Evolutionary conservation across 2,329 filamentous ascomycete species (phyloP), one percentile per base, ranked within the genome.

Genomic region (Graphium sp.): DNA sequence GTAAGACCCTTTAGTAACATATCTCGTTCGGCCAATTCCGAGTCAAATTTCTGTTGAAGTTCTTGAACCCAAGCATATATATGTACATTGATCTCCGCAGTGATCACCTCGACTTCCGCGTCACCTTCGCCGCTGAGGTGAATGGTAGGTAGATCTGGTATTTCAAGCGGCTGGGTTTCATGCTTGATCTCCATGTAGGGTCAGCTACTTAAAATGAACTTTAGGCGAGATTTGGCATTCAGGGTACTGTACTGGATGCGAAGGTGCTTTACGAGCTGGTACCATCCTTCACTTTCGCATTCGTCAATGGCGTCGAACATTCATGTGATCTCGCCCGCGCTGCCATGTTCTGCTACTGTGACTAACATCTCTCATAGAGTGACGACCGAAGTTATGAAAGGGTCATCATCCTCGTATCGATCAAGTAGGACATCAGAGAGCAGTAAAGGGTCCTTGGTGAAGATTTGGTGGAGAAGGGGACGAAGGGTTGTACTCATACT

Each of bases 241-340:
- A 10, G 9, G 5, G 24, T 9, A 3, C 10, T 25, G 26, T 49
- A 52, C 10, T 47, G 31, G 6, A 39, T 26, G 4, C 31, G 28
- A 11, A 56, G 24, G 3, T 35, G 38, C 3, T 41, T 6, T 3
- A 37, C 34, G 6, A 56, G n/a, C n/a, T n/a, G n/a, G n/a, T n/a
- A n/a, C n/a, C n/a, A n/a, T 16, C 18, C 6, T 35, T 28, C 11
- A 39, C 42, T 11, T 2, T 41, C 26, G 31, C 55, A 58, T 36
- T 58, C 53, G 27, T 59, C 54, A 3, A 58, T 29, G 5, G 51
- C 53, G 38, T 60, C 55, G 2, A 58, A 26, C 16, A 58, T 31
- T 29, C 47, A 54, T 13, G 55, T 28, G 8, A 52, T 36, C 21
- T 49, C 38, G 1, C 37, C 37, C 0, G 29, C 31, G 5, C 35